Percentiles rank a stretch among this genome's conserved stretches.
phyloP scores from a whole-genome alignment of 176 grass and related monocot species.

The Hordeum marinum region DNA sequence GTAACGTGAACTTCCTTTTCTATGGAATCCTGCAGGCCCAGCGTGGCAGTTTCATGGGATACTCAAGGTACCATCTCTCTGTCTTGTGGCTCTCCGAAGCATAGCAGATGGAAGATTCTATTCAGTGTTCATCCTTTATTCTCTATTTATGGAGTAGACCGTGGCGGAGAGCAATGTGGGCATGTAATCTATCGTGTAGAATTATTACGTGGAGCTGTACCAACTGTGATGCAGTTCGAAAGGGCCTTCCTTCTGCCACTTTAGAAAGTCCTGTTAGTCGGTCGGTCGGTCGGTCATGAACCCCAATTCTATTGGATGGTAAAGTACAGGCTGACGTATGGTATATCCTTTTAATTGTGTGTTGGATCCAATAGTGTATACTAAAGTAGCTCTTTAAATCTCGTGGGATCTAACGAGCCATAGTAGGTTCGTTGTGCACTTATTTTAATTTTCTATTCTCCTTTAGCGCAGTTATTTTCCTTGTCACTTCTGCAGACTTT shows the following conservation, averaged over 20 bases:
- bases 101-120: not conserved
- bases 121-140: not conserved
- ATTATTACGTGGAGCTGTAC: not conserved
- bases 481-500: not conserved
- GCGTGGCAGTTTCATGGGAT: constrained; percentile 24
- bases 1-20: not conserved
- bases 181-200: not conserved
- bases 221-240: not conserved
- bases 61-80: constrained; percentile 22
- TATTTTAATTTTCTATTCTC: constrained; percentile 3
- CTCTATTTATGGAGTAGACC: not conserved
- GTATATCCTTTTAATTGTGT: not conserved
- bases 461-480: not conserved
- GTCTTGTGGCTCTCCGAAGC: not conserved
- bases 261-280: not conserved
- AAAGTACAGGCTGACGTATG: not conserved
- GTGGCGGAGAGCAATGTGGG: not conserved
- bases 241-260: not conserved
- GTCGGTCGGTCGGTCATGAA: not conserved
- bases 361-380: not conserved
- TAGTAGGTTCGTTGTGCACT: not conserved
- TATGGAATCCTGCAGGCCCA: constrained; percentile 25
- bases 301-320: not conserved
- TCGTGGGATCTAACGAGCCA: not conserved
- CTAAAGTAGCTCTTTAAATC: not conserved